phyloP scores from a whole-genome alignment of 2,329 filamentous ascomycete genomes.

The Clonostachys rhizophaga region DNA sequence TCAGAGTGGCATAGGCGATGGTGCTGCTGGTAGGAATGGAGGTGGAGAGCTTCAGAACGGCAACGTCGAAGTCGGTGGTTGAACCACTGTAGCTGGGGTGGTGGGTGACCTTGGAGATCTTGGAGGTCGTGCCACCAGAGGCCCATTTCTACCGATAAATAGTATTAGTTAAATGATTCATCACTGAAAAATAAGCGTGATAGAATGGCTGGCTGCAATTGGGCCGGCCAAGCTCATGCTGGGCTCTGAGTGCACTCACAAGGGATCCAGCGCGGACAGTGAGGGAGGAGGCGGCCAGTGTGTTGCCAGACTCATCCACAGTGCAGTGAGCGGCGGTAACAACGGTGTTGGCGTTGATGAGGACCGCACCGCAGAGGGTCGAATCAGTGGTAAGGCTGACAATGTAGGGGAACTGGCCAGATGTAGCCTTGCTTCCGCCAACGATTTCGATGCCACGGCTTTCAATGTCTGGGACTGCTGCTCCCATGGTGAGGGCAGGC shows the following conservation, averaged over 20 bases:
- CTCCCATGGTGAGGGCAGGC: slow-evolving; percentile 3
- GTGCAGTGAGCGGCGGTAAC: slow-evolving; percentile 21
- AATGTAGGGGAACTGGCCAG: slow-evolving; percentile 23
- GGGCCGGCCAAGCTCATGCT: not conserved
- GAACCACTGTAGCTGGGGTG: slow-evolving; percentile 12
- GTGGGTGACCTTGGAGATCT: slow-evolving; percentile 13
- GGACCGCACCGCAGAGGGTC: slow-evolving; percentile 20
- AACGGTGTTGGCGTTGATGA: slow-evolving; percentile 22
- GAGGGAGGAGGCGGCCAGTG: slow-evolving; percentile 5
- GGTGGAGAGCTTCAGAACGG: slow-evolving; percentile 17
- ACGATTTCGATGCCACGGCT: slow-evolving; percentile 9
- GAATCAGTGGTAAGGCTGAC: slow-evolving; percentile 17
- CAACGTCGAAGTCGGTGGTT: slow-evolving; percentile 15
- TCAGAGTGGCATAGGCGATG: slow-evolving; percentile 15
- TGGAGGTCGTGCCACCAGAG: slow-evolving; percentile 15
- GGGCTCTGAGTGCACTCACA: slow-evolving; percentile 5
- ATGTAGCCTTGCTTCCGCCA: slow-evolving; percentile 12
- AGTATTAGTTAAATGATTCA: not conserved
- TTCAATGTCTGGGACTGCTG: not conserved
- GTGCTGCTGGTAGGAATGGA: slow-evolving; percentile 11
- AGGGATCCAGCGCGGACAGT: slow-evolving; percentile 16
- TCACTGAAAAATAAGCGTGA: slow-evolving; percentile 5
- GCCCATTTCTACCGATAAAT: not conserved
- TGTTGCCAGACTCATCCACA: slow-evolving; percentile 1
- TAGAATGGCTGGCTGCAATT: slow-evolving; percentile 6